Evolutionary conservation across 441 rosid species (phyloP).

Genomic region (Caryocar brasiliense): DNA sequence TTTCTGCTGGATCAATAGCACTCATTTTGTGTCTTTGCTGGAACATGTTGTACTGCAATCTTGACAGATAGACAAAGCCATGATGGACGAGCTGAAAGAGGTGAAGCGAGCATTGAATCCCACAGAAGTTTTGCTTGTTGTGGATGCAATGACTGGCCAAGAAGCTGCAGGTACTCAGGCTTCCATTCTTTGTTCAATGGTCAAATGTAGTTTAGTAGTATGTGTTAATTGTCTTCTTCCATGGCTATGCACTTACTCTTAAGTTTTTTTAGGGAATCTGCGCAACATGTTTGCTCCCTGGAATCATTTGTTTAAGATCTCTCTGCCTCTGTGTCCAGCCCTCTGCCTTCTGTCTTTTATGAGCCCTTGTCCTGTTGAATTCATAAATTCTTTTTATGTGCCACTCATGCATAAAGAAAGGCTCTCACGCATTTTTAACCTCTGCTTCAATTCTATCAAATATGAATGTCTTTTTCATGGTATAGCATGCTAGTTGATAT

Average conservation of each 20-base stretch:
- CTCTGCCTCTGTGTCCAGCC: too few species aligned
- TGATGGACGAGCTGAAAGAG: conserved; percentile 97
- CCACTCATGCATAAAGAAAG: too few species aligned
- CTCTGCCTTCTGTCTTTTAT: background rate
- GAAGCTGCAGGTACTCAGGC: conserved; percentile 84
- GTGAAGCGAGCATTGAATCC: conserved; percentile 79
- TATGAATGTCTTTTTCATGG: too few species aligned
- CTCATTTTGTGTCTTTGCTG: conserved; percentile 1
- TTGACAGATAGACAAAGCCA: conserved; percentile 79
- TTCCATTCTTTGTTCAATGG: background rate
- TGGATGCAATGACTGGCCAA: conserved; percentile 99
- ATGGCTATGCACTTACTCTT: background rate
- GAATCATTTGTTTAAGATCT: too few species aligned
- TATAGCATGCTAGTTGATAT: too few species aligned
- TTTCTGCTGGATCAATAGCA: background rate
- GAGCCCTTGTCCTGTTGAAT: background rate
- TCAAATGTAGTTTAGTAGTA: background rate
- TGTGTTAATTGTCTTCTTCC: background rate
- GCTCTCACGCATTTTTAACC: too few species aligned
- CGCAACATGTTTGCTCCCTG: background rate
- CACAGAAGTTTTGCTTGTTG: conserved; percentile 92
- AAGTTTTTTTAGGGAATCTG: background rate
- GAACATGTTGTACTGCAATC: conserved; percentile 8
- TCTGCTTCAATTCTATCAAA: too few species aligned
- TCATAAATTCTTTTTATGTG: background rate